Conservation (phyloP, 495 filamentous ascomycete species). For the Astrothelium macrocarpum region DNA sequence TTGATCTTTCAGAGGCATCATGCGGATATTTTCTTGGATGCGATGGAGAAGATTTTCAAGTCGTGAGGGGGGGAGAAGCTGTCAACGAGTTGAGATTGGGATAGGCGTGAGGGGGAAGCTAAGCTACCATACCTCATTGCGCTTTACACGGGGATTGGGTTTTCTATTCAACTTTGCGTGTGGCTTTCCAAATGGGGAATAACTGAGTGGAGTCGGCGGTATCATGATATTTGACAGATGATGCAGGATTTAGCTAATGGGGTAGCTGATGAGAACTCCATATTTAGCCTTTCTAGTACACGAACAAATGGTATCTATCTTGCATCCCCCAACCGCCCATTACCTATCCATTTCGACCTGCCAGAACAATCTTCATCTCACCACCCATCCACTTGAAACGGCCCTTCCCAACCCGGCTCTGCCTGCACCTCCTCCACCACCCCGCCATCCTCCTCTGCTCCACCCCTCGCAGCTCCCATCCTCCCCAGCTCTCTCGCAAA, state of each 20-base stretch:
- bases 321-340: background rate
- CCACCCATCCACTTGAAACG: slow-evolving; percentile 8
- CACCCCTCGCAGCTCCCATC: slow-evolving; percentile 40
- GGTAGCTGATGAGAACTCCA: background rate
- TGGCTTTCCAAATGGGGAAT: background rate
- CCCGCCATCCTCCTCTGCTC: slow-evolving; percentile 9
- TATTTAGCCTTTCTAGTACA: background rate
- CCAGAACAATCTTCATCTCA: no score
- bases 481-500: slow-evolving; percentile 83
- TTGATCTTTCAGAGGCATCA: slow-evolving; percentile 91
- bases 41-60: slow-evolving; percentile 67
- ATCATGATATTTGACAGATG: background rate
- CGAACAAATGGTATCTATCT: background rate
- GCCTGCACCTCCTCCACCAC: slow-evolving; percentile 8
- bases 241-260: background rate
- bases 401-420: slow-evolving; percentile 7
- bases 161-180: background rate
- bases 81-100: no score
- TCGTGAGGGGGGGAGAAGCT: slow-evolving; percentile 39
- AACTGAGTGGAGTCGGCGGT: background rate
- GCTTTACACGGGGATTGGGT: background rate
- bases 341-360: background rate
- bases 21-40: slow-evolving; percentile 59
- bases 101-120: background rate
- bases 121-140: background rate